phyloP scores from a whole-genome alignment of 306 rosid genomes.

The Citrullus colocynthis region DNA sequence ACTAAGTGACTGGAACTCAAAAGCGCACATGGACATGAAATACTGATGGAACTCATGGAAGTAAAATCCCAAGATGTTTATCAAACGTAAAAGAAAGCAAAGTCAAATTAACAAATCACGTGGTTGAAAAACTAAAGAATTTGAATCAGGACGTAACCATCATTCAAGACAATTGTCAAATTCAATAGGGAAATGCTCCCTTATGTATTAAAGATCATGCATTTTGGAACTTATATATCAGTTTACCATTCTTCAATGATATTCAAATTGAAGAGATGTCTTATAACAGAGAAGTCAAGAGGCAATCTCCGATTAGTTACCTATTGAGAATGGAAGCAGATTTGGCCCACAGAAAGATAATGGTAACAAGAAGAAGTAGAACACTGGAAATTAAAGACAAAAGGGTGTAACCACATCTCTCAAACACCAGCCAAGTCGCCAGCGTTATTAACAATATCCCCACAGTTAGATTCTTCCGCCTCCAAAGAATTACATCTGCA shows the following conservation, averaged over 20 bases:
- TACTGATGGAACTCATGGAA: neutral
- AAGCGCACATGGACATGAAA: neutral
- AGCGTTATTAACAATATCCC: conserved; percentile 47
- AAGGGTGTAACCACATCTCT: conserved; percentile 84
- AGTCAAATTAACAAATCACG: neutral
- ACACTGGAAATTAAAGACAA: conserved; percentile 78
- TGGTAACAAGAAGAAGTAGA: conserved; percentile 70
- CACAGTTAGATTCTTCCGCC: conserved; percentile 52
- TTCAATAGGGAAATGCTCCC: neutral
- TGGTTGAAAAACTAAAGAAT: neutral
- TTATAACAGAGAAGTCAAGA: conserved; percentile 10
- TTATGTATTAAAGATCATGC: neutral
- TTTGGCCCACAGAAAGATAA: conserved; percentile 94
- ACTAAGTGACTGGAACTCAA: neutral
- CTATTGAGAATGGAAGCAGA: conserved; percentile 91
- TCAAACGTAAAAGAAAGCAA: neutral
- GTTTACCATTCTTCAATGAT: neutral
- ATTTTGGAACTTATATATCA: neutral
- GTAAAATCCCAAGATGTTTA: neutral
- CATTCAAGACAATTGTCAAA: neutral
- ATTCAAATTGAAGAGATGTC: neutral
- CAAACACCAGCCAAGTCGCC: conserved; percentile 81
- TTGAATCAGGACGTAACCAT: neutral
- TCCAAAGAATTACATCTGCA: conserved; percentile 91
- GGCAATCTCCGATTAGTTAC: conserved; percentile 22